Evolutionary conservation across 2,329 filamentous ascomycete species (phyloP).

Genomic region (Cercospora citrullina): DNA sequence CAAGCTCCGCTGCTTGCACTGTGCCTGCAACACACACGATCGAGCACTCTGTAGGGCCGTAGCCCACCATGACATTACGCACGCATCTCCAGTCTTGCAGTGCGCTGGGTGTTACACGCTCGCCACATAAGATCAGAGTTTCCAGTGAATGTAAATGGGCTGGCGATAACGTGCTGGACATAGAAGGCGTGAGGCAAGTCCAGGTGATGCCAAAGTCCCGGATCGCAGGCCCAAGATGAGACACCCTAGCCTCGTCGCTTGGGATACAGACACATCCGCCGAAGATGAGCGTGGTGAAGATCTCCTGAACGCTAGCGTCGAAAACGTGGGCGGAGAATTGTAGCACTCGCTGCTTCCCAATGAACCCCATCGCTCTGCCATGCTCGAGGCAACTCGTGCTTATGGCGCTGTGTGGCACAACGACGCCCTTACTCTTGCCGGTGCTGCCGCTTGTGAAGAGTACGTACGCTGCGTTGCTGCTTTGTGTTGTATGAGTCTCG

Average conservation of each 20-base stretch:
- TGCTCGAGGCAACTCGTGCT: not conserved
- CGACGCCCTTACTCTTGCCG: not conserved
- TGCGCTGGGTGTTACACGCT: not conserved
- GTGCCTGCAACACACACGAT: not conserved
- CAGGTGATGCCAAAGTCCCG: not conserved
- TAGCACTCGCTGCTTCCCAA: not conserved
- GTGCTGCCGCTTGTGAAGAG: not conserved
- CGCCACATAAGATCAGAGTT: not conserved
- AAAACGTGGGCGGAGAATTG: constrained; percentile 7
- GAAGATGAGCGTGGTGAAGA: constrained; percentile 32
- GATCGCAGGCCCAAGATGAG: not conserved
- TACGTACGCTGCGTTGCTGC: not conserved
- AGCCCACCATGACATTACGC: not conserved
- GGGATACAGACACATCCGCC: constrained; percentile 4
- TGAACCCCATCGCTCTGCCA: not conserved
- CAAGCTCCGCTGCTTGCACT: not conserved
- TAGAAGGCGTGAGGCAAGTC: not conserved
- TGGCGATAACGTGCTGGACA: not conserved
- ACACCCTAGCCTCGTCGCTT: not conserved
- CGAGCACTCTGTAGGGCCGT: not conserved
- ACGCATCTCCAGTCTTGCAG: not conserved
- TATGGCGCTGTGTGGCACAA: not conserved
- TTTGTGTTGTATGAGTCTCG: not conserved
- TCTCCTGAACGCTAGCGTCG: constrained; percentile 39
- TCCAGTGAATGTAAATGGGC: not conserved